Evolutionary conservation across 2,329 filamentous ascomycete genomes (phyloP).

Genomic region (Neonectria sp.): DNA sequence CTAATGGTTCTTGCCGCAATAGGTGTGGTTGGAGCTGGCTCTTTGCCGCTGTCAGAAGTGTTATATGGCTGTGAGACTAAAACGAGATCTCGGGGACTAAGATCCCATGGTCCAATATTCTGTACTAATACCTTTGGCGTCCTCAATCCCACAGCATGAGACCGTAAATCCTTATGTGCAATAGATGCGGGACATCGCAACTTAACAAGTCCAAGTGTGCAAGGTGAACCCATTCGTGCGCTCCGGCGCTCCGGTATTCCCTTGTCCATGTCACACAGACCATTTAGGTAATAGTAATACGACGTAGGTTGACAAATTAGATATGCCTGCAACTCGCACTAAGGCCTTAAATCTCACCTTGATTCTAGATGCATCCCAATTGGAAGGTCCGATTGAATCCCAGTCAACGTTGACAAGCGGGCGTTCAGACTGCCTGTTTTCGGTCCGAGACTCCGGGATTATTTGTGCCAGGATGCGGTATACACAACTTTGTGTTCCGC

Average conservation of each 20-base stretch:
- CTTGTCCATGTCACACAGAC: not conserved
- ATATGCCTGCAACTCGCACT: not conserved
- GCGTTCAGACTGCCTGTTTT: not conserved
- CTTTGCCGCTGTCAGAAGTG: too few relatives aligned
- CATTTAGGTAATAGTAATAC: not conserved
- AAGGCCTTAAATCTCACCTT: not conserved
- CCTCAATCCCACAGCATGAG: not conserved
- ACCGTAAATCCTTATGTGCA: not conserved
- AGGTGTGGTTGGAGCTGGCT: too few relatives aligned
- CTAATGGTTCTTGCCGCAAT: too few relatives aligned
- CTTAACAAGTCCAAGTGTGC: too few relatives aligned
- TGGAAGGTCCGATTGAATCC: not conserved
- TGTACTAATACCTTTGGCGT: not conserved
- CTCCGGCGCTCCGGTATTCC: not conserved
- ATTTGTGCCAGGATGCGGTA: slow-evolving; percentile 2
- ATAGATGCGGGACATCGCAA: not conserved
- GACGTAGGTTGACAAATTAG: not conserved
- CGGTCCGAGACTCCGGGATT: not conserved
- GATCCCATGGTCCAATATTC: too few relatives aligned
- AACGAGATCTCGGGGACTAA: too few relatives aligned
- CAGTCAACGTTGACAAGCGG: not conserved
- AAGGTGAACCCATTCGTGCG: not conserved
- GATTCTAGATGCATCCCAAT: not conserved
- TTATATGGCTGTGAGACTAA: too few relatives aligned
- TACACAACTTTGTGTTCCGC: not conserved